These are phyloP conservation scores for Talinum fruticosum DNA, from an alignment of 148 eudicot genomes.

Conservation along the genomic window DNA sequence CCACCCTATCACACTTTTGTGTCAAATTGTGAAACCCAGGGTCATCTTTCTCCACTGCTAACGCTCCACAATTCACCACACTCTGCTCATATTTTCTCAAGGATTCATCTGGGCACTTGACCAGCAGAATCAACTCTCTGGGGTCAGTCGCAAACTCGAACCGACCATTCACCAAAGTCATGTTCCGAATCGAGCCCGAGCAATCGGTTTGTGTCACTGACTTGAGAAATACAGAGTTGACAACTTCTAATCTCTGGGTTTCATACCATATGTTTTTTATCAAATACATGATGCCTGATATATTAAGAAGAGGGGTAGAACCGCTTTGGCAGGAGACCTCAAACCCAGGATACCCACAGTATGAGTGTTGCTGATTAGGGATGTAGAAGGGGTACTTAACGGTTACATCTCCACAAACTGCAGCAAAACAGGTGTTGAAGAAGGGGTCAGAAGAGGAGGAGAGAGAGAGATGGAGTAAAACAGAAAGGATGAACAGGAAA, in stretches of 20 bases:
- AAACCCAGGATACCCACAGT: conserved; percentile 60
- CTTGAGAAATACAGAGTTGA: conserved; percentile 23
- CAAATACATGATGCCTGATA: conserved; percentile 25
- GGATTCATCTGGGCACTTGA: conserved; percentile 26
- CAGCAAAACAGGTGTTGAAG: conserved; percentile 31
- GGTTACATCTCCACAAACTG: conserved; percentile 32
- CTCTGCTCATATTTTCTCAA: not conserved
- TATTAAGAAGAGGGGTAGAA: conserved; percentile 18
- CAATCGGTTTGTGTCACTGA: not conserved
- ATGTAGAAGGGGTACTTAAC: conserved; percentile 49
- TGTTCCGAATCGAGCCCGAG: conserved; percentile 23
- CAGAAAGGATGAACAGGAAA: conserved; percentile 5
- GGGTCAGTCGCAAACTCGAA: conserved; percentile 12
- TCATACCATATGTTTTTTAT: conserved; percentile 31
- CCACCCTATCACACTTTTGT: conserved; percentile 20
- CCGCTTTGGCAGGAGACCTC: conserved; percentile 31
- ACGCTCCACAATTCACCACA: conserved; percentile 22
- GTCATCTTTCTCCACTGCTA: conserved; percentile 25
- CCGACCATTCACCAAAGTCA: conserved; percentile 5
- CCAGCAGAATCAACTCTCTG: conserved; percentile 22
- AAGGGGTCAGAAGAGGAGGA: conserved; percentile 18
- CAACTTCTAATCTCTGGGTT: conserved; percentile 24
- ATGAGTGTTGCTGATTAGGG: conserved; percentile 23
- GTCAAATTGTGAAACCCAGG: conserved; percentile 18
- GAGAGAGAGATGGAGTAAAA: conserved; percentile 8